Evolutionary conservation across 129 eudicot genomes (phyloP).

Genomic region (Flaveria trinervia): DNA sequence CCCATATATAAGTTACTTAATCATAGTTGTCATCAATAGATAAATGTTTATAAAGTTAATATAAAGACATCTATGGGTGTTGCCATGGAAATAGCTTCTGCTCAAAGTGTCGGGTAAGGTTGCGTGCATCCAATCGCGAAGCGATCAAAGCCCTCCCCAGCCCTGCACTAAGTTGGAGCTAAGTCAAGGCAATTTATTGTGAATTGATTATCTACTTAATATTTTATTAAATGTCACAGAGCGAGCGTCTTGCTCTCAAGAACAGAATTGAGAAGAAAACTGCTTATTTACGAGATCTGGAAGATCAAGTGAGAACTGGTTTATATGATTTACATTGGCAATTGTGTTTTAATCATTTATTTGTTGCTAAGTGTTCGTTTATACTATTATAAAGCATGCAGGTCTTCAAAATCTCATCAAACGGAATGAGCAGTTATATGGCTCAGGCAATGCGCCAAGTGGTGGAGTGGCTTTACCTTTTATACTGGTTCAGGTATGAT

Average conservation of each 20-base stretch:
- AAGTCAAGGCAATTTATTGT: not conserved
- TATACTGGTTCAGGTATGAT: constrained; percentile 76
- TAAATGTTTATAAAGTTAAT: not conserved
- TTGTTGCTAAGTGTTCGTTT: constrained; percentile 1
- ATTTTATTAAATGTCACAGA: constrained; percentile 42
- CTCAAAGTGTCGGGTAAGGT: no score
- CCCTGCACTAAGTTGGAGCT: no score
- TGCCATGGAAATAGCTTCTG: no score
- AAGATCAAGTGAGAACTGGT: constrained; percentile 66
- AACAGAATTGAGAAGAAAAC: constrained; percentile 67
- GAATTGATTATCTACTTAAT: constrained; percentile 12
- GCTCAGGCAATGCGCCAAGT: constrained; percentile 67
- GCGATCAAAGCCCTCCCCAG: no score
- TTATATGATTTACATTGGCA: constrained; percentile 4
- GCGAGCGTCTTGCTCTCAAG: constrained; percentile 59
- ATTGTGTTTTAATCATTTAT: not conserved
- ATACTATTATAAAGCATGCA: constrained; percentile 43
- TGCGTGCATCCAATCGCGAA: no score
- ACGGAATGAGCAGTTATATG: constrained; percentile 70
- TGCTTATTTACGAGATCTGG: constrained; percentile 74
- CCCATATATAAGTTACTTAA: not conserved
- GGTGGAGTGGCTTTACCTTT: constrained; percentile 92
- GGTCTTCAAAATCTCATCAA: constrained; percentile 69
- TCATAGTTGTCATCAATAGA: not conserved
- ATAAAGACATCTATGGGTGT: not conserved